Evolutionary conservation across 306 rosid species (phyloP), one percentile per base, ranked within the genome.

Genomic region (Casuarina cunninghamiana): DNA sequence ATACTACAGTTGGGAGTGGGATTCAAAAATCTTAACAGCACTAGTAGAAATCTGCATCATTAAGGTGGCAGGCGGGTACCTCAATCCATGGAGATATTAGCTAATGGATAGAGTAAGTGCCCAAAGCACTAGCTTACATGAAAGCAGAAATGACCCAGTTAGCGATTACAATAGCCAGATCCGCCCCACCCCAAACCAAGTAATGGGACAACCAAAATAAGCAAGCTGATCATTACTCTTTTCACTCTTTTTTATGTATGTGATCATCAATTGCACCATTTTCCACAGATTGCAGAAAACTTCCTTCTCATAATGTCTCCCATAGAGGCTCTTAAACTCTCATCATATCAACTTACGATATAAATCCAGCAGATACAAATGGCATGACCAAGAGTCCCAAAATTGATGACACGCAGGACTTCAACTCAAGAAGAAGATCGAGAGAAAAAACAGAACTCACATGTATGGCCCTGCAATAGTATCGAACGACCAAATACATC

Each of bases 381-480:
- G 60, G 35, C 70, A 46, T 46, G 45, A 7, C 19, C 43, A 61
- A 8, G 53, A 60, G 75, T 67, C 21, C 46, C 37, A 79, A 65
- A 42, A 57, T 16, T 68, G 73, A 55, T 69, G 44, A 77, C 44
- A 72, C 26, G 60, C 39, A 72, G 69, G 69, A 45, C 58, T 79
- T 61, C 80, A 88, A 89, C 88, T 75, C 80, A 48, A 79, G 42
- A 71, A 37, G 39, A 69, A 70, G 86, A 73, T 53, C 16, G 15
- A 72, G 71, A 75, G 65, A 38, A 69, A 26, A 73, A 77, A 78
- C 54, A 55, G 77, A 84, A 92, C 97, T 94, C 89, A 94, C 98
- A 94, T 88, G 91, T 92, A 94, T 15, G 98, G 98, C 76, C 98
- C 98, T 94, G 98, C 80, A 88, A 80, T 74, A 78, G 55, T 72